Percentiles rank a stretch among this genome's conserved stretches.
Conservation (phyloP, 441 rosid genomes). For the Croton laevigatus region DNA sequence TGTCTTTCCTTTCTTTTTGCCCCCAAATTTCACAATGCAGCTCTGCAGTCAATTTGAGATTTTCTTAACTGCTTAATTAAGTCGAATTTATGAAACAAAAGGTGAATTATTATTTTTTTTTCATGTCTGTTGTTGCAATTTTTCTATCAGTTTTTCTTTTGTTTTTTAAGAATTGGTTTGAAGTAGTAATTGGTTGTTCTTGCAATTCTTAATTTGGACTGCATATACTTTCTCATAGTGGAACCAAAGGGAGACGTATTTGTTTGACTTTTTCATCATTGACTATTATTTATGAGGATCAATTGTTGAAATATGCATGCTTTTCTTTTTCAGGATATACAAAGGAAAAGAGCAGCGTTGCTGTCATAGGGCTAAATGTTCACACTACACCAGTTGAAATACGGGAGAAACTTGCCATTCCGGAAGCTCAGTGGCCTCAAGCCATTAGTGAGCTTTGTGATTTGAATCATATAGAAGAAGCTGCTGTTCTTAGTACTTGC, state of each 20-base stretch:
- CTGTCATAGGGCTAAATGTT: constrained; percentile 71
- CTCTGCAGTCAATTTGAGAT: background rate
- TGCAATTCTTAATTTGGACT: background rate
- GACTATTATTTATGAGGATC: background rate
- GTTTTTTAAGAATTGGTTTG: background rate
- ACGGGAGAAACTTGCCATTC: constrained; percentile 86
- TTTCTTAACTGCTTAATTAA: too few relatives aligned
- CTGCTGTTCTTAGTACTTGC: constrained; percentile 88
- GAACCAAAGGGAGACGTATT: background rate
- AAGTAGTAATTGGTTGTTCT: background rate
- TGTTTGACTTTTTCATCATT: background rate
- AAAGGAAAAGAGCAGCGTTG: constrained; percentile 78
- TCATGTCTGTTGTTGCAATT: background rate
- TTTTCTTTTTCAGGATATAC: constrained; percentile 45
- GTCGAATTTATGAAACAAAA: too few relatives aligned
- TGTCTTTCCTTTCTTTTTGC: background rate
- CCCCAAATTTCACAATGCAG: background rate
- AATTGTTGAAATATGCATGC: background rate
- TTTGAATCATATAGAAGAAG: constrained; percentile 76
- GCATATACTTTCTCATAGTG: background rate
- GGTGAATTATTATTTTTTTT: background rate
- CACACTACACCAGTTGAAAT: constrained; percentile 81
- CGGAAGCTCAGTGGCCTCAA: constrained; percentile 82
- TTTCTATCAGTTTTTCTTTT: background rate
- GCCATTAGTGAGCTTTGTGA: constrained; percentile 51